phyloP scores from a whole-genome alignment of 2,329 filamentous ascomycete species.

The Thyridium curvatum region DNA sequence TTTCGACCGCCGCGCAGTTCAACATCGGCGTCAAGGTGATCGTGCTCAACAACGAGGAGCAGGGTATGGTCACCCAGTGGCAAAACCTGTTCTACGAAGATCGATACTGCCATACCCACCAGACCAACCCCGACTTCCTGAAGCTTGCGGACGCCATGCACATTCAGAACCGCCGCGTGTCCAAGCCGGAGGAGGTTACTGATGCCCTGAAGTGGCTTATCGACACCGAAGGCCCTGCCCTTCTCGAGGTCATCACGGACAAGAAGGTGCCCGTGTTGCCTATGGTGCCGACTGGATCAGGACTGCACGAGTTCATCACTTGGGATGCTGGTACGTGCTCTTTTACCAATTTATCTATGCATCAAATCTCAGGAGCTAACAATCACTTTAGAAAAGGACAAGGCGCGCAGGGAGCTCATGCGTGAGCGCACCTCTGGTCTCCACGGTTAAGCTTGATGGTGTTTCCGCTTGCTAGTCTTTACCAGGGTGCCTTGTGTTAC shows the following conservation, averaged over 20 bases:
- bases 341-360: conserved; percentile 5
- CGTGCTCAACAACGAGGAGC: conserved; percentile 93
- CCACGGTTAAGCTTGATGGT: conserved; percentile 24
- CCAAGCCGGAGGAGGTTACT: conserved; percentile 70
- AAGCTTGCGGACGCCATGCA: conserved; percentile 91
- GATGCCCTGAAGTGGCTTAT: conserved; percentile 84
- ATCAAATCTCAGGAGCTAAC: conserved; percentile 23
- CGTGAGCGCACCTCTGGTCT: conserved; percentile 51
- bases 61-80: conserved; percentile 99
- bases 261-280: conserved; percentile 91
- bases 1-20: conserved; percentile 90
- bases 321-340: conserved; percentile 66
- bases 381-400: conserved; percentile 52
- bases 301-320: conserved; percentile 86
- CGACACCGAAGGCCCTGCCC: conserved; percentile 79
- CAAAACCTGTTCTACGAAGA: conserved; percentile 97
- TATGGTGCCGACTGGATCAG: conserved; percentile 88
- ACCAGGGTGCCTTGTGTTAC: too few species aligned
- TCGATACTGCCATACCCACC: conserved; percentile 86
- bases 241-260: conserved; percentile 89
- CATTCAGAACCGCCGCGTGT: conserved; percentile 65
- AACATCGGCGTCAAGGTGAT: conserved; percentile 95
- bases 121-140: conserved; percentile 92
- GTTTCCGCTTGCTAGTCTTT: too few species aligned
- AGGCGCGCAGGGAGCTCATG: conserved; percentile 61